Conservation (phyloP, 345 rosid species). For the Hibiscus syriacus region DNA sequence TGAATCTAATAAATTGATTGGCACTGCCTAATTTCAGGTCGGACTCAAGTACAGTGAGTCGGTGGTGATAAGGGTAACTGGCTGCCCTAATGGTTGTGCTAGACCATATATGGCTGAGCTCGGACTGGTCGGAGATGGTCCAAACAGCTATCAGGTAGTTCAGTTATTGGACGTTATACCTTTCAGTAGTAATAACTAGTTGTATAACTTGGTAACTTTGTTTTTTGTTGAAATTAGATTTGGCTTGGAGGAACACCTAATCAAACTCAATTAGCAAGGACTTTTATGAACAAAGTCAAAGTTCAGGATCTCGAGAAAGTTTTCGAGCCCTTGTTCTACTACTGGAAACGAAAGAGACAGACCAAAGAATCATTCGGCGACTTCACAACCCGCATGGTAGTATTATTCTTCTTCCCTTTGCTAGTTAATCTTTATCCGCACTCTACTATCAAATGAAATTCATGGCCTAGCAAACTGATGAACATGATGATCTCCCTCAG, state of each 20-base stretch:
- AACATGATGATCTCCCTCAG: conserved; percentile 24
- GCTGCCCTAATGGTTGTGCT: conserved; percentile 99
- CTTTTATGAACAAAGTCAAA: conserved; percentile 85
- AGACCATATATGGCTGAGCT: conserved; percentile 99
- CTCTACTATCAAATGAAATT: neutral
- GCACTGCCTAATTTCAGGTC: conserved; percentile 45
- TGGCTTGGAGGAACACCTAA: conserved; percentile 97
- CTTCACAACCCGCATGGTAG: conserved; percentile 65
- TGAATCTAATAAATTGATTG: neutral
- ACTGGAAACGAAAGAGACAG: conserved; percentile 72
- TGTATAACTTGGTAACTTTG: neutral
- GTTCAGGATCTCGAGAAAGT: conserved; percentile 87
- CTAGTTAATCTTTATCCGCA: neutral
- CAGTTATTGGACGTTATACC: neutral
- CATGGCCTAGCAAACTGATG: neutral
- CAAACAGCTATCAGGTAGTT: conserved; percentile 92
- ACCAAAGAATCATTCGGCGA: conserved; percentile 86
- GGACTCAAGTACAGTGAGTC: conserved; percentile 86
- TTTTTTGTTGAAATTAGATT: conserved; percentile 40
- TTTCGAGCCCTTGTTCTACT: conserved; percentile 77
- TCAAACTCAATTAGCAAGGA: conserved; percentile 67
- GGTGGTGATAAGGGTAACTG: conserved; percentile 83
- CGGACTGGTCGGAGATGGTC: conserved; percentile 98
- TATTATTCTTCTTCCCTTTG: neutral
- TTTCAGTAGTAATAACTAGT: neutral